These are phyloP conservation scores for Craspedostauros australis DNA, from an alignment of 108 stramenopile genomes.

Conservation along the genomic window DNA sequence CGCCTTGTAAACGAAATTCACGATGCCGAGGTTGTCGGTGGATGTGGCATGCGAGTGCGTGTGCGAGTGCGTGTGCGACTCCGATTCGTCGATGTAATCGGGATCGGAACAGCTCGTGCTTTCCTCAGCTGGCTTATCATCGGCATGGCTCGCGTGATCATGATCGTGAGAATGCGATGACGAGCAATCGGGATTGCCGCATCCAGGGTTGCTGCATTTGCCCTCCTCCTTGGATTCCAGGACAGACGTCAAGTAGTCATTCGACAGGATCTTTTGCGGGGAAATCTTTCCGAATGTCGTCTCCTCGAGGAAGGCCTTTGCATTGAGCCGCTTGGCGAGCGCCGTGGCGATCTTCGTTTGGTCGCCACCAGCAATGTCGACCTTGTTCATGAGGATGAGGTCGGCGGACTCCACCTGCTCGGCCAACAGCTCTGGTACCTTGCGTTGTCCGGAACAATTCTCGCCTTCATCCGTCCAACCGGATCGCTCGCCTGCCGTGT, in stretches of 20 bases:
- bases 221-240: slow-evolving; percentile 16
- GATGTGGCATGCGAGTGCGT: slow-evolving; percentile 43
- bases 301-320: slow-evolving; percentile 48
- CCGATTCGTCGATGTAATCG: slow-evolving; percentile 46
- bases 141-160: slow-evolving; percentile 32
- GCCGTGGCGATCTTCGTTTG: slow-evolving; percentile 51
- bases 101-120: slow-evolving; percentile 39
- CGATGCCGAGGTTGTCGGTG: slow-evolving; percentile 73
- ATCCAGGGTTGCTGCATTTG: slow-evolving; percentile 17
- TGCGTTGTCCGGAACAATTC: slow-evolving; percentile 42
- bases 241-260: slow-evolving; percentile 1
- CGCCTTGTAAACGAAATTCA: slow-evolving; percentile 88
- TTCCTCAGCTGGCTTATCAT: slow-evolving; percentile 14
- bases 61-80: too few relatives aligned
- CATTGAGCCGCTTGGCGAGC: slow-evolving; percentile 73
- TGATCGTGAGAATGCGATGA: slow-evolving; percentile 32
- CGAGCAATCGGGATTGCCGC: slow-evolving; percentile 1
- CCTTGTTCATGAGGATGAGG: slow-evolving; percentile 91
- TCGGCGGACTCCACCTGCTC: slow-evolving; percentile 95
- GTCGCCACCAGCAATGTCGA: slow-evolving; percentile 72
- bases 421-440: slow-evolving; percentile 80
- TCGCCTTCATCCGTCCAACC: slow-evolving; percentile 58
- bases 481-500: slow-evolving; percentile 47
- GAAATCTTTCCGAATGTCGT: slow-evolving; percentile 63
- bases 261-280: slow-evolving; percentile 42